A percentile compares a stretch with the other conserved stretches of the same genome.
phyloP scores from a whole-genome alignment of 139 green algal genomes.

The Volvox africanus region DNA sequence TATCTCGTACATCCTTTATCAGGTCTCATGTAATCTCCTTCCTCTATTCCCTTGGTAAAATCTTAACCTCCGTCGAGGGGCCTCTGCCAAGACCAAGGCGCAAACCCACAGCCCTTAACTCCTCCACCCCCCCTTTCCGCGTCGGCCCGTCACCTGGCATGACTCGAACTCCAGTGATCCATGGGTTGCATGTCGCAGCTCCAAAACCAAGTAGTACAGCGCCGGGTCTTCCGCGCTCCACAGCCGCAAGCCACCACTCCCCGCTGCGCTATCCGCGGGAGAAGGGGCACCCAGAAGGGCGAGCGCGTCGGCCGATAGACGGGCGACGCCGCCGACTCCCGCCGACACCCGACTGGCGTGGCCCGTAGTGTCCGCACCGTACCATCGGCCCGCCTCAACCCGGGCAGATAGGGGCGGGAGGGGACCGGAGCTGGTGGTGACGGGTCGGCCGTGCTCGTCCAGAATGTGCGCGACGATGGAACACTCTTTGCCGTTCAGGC shows the following conservation, averaged over 20 bases:
- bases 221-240: slow-evolving; percentile 89
- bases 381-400: slow-evolving; percentile 22
- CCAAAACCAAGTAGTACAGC: slow-evolving; percentile 89
- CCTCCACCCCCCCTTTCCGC: too few species aligned
- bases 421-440: not conserved
- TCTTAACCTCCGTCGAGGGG: too few species aligned
- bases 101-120: not conserved
- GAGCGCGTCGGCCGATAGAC: not conserved
- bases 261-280: not conserved
- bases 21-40: too few species aligned
- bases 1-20: too few species aligned
- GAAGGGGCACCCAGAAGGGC: slow-evolving; percentile 14
- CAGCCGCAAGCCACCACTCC: slow-evolving; percentile 49
- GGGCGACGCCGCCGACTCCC: slow-evolving; percentile 19
- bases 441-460: slow-evolving; percentile 13
- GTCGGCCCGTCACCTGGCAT: slow-evolving; percentile 69
- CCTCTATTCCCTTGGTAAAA: too few species aligned
- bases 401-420: not conserved
- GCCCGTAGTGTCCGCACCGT: slow-evolving; percentile 19
- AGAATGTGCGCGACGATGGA: slow-evolving; percentile 7
- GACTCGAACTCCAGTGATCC: slow-evolving; percentile 82
- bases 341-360: not conserved
- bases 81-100: not conserved
- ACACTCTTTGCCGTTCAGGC: not conserved
- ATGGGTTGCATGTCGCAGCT: slow-evolving; percentile 53